Conservation (phyloP, 768 basidiomycete species). For the Obba rivulosa region DNA sequence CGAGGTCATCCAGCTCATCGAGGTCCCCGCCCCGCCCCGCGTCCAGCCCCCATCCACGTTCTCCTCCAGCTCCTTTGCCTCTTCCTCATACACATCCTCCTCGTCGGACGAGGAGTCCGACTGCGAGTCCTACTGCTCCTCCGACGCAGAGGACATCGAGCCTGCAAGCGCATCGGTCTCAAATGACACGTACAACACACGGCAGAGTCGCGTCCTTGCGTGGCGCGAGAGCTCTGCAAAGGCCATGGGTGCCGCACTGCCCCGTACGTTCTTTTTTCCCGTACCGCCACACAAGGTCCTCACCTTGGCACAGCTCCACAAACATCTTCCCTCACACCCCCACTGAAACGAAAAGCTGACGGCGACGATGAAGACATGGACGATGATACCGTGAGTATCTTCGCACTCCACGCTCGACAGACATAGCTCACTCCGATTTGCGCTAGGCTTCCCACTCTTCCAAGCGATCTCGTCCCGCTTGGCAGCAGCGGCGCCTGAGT, state of each 20-base stretch:
- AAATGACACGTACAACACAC: slow-evolving; percentile 46
- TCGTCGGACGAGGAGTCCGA: slow-evolving; percentile 34
- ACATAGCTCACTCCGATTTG: slow-evolving; percentile 1
- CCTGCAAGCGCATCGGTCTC: slow-evolving; percentile 19
- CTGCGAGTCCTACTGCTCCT: slow-evolving; percentile 70
- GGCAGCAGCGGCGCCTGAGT: slow-evolving; percentile 34
- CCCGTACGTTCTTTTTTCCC: slow-evolving; percentile 31
- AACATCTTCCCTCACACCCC: slow-evolving; percentile 22
- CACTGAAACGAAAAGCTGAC: slow-evolving; percentile 45
- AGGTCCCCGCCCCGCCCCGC: slow-evolving; percentile 51
- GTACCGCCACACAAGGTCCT: background rate
- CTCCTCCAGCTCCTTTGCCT: slow-evolving; percentile 35
- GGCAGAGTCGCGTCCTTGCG: slow-evolving; percentile 62
- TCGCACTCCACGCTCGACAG: background rate
- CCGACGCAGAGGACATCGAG: slow-evolving; percentile 33
- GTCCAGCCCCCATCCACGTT: slow-evolving; percentile 30
- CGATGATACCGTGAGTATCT: slow-evolving; percentile 35
- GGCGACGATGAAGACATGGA: slow-evolving; percentile 28
- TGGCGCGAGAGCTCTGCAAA: slow-evolving; percentile 62
- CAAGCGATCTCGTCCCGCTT: slow-evolving; percentile 48
- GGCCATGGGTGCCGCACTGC: slow-evolving; percentile 33
- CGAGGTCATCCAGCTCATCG: slow-evolving; percentile 72
- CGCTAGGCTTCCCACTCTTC: slow-evolving; percentile 46
- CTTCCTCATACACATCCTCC: slow-evolving; percentile 33
- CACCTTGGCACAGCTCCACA: no score